phyloP scores from a whole-genome alignment of 164 flowering plant genomes.

The Amborella trichopoda region DNA sequence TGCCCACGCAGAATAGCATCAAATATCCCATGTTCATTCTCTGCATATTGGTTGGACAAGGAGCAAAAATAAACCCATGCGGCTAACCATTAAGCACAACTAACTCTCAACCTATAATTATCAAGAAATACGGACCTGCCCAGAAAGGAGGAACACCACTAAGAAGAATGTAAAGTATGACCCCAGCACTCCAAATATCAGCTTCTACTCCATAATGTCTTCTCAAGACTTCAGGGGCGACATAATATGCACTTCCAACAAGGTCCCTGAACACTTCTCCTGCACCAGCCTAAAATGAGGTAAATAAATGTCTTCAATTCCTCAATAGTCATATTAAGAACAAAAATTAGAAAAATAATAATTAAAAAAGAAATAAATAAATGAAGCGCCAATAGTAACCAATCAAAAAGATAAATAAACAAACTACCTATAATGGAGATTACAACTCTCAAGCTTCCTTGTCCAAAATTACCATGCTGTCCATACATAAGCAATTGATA shows the following conservation, averaged over 20 bases:
- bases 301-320: background rate
- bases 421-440: too few relatives aligned
- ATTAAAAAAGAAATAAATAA: too few relatives aligned
- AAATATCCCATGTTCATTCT: slow-evolving; percentile 77
- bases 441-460: too few relatives aligned
- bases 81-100: background rate
- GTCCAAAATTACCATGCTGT: too few relatives aligned
- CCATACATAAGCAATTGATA: too few relatives aligned
- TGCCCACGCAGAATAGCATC: slow-evolving; percentile 76
- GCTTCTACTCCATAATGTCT: slow-evolving; percentile 76
- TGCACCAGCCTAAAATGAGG: slow-evolving; percentile 17
- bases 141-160: slow-evolving; percentile 94
- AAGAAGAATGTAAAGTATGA: slow-evolving; percentile 82
- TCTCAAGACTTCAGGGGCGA: slow-evolving; percentile 89
- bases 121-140: slow-evolving; percentile 48
- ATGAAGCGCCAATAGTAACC: too few relatives aligned
- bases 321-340: too few relatives aligned
- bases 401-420: too few relatives aligned
- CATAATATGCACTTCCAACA: slow-evolving; percentile 97
- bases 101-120: background rate
- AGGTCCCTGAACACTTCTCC: slow-evolving; percentile 83
- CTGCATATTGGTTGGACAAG: slow-evolving; percentile 26
- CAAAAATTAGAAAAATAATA: too few relatives aligned
- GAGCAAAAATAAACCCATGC: background rate
- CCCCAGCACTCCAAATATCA: slow-evolving; percentile 98